Base-by-base conservation (phyloP, 2,329 filamentous ascomycete species). In the Aspergillus aculeatinus region DNA sequence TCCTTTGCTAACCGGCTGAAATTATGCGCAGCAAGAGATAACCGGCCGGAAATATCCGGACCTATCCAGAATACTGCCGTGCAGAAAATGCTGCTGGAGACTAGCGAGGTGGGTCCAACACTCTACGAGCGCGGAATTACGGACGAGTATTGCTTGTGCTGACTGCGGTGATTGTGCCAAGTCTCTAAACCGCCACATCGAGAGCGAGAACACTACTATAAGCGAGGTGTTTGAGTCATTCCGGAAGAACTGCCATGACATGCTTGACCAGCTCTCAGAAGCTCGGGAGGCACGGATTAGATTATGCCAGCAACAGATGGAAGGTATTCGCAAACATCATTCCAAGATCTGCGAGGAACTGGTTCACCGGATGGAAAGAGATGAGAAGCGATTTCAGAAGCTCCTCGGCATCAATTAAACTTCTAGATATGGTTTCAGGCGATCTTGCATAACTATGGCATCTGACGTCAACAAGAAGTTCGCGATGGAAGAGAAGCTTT, bases 141-240 rank as follows among this genome's bases (percentile, higher is more conserved):
- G 5, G 19, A 63, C 31, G 14, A 23, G 27, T 51, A 6, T n/a
- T 44, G 39, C 27, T 53, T 31, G 9, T 29, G 35, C 44, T 55
- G 9, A 19, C 12, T 39, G 51, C 49, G 60, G 39, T 63, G 6
- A 47, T 23, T 33, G 10, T 47, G 12, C 23, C 27, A 64, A 82
- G 71, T 72, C 72, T 19, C 73, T 84, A 10, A 65, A 79, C 9
- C 75, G 68, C 1, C 76, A 82, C 58, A 74, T 85, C 19, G 72
- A 81, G 9, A 74, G 78, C n/a, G 76, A 79, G 49, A 81, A 82
- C 64, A 74, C 73, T 4, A 77, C 77, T 1, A 73, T 82, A 27
- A 69, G 68, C 4, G 73, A 79, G 29, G 77, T 82, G 27, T 66
- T 82, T 4, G 72, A 77, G 7, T 76, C 74, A 25, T 84, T 80